These are phyloP conservation scores for Cytospora paraplurivora DNA, from an alignment of 2,329 filamentous ascomycete species.

Conservation along the genomic window DNA sequence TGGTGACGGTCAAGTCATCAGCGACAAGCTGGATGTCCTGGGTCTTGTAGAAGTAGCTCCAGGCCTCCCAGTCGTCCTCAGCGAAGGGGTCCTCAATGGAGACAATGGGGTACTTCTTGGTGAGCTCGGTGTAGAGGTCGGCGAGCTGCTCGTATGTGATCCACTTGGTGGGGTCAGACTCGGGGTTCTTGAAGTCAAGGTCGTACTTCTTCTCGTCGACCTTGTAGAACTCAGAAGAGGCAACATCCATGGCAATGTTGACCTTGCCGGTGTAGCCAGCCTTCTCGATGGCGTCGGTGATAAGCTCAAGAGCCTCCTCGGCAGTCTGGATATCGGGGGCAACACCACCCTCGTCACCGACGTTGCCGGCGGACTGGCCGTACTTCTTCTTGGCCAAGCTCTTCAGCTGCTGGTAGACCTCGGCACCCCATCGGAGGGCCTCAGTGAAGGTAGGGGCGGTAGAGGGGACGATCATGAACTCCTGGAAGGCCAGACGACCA, in stretches of 20 bases:
- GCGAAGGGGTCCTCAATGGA: slow-evolving; percentile 99
- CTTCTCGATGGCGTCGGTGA: slow-evolving; percentile 85
- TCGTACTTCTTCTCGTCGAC: slow-evolving; percentile 98
- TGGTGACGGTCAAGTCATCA: slow-evolving; percentile 98
- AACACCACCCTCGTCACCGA: slow-evolving; percentile 99
- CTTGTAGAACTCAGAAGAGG: slow-evolving; percentile 99
- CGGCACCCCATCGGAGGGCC: slow-evolving; percentile 92
- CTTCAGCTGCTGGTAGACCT: slow-evolving; percentile 99
- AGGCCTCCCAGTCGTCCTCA: slow-evolving; percentile 99
- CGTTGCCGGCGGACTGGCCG: slow-evolving; percentile 97
- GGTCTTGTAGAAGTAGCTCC: slow-evolving; percentile 99
- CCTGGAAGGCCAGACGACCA: slow-evolving; percentile 92
- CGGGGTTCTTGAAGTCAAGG: slow-evolving; percentile 99
- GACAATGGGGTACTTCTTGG: slow-evolving; percentile 97
- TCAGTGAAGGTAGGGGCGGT: slow-evolving; percentile 89
- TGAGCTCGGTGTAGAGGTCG: slow-evolving; percentile 82
- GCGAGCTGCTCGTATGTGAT: slow-evolving; percentile 98
- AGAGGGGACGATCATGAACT: slow-evolving; percentile 93
- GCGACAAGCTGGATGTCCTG: slow-evolving; percentile 97
- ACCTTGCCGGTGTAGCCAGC: slow-evolving; percentile 95
- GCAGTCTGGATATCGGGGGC: slow-evolving; percentile 97
- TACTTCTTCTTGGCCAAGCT: slow-evolving; percentile 98
- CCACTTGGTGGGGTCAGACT: slow-evolving; percentile 95
- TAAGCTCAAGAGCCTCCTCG: slow-evolving; percentile 95
- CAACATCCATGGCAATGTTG: slow-evolving; percentile 99